Base-by-base conservation (phyloP, 306 rosid species). In the Acacia melanoxylon region DNA sequence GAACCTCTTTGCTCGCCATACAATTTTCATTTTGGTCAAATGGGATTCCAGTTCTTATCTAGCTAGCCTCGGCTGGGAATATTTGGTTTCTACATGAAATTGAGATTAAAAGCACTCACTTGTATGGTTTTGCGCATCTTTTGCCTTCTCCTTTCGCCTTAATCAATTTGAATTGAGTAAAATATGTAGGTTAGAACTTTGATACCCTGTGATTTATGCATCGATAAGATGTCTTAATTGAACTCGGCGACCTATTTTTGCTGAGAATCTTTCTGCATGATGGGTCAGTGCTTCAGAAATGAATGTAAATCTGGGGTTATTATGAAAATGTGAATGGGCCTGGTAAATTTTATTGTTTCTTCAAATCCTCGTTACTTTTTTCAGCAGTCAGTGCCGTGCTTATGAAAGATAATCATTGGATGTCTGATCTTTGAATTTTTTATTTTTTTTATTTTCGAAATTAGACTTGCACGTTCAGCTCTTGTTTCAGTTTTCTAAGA, bases 401-500 rank as follows among this genome's bases (percentile, higher is more conserved):
- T 35, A 56, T n/a, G 9, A 8, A 35, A 75, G 37, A 75, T 35
- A 41, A 40, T 40, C 11, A 22, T 19, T 46, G 42, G 10, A 46
- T 31, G 52, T 56, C 41, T 29, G 35, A 66, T 68, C 54, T 82
- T 56, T 49, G 63, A 31, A 37, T 82, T 69, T 41, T 45, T 62
- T 49, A 74, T 11, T 46, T 16, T 49, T 49, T 15, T 15, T 49
- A 31, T 62, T 56, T 27, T 44, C 10, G 77, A 75, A 19, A 49
- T 16, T 58, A 35, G 70, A 77, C 24, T 45, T 42, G 66, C 51
- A 19, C 80, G 61, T 19, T 62, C 42, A 46, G 46, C 45, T 80
- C 45, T 80, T 46, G 33, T 79, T 78, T 62, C 51, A 46, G 78
- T 78, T 76, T 76, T 69, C 46, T 49, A 10, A 24, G 74, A 22